Conservation (phyloP, 805 yeast genomes). For the Candida vartiovaarae region DNA sequence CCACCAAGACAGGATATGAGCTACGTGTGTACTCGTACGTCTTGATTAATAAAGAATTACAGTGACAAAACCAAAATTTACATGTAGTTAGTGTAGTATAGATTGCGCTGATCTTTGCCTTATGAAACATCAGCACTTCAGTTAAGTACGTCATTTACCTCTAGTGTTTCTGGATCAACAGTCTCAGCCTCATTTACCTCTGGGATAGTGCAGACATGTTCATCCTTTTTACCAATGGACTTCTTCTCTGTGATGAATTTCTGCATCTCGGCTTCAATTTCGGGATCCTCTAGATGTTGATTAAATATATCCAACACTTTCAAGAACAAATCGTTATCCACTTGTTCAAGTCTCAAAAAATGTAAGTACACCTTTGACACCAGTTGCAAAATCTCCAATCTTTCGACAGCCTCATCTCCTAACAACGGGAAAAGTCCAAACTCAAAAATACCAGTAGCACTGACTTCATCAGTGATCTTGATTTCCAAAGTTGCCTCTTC, state of each 20-base stretch:
- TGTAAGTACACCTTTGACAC: conserved; percentile 59
- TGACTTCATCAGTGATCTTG: conserved; percentile 30
- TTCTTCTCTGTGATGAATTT: conserved; percentile 31
- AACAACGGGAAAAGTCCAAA: conserved; percentile 70
- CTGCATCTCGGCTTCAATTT: conserved; percentile 32
- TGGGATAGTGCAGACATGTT: background rate
- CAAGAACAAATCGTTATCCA: conserved; percentile 32
- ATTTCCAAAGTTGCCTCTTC: conserved; percentile 37
- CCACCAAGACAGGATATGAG: background rate
- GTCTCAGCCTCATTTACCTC: background rate
- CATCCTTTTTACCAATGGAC: conserved; percentile 15
- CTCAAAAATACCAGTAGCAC: conserved; percentile 56
- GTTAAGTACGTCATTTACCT: background rate
- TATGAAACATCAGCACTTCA: background rate
- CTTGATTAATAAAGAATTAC: background rate
- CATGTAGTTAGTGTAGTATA: background rate
- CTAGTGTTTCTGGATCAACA: no score
- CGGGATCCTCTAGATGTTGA: conserved; percentile 31
- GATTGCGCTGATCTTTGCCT: no score
- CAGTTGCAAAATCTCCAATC: conserved; percentile 58
- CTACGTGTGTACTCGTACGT: no score
- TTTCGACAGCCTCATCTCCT: conserved; percentile 54
- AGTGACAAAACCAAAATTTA: background rate
- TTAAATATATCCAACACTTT: conserved; percentile 32
- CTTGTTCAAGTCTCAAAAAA: conserved; percentile 31